These are phyloP conservation scores for Naganishia vishniacii DNA, from an alignment of 768 basidiomycete genomes.

Conservation along the genomic window DNA sequence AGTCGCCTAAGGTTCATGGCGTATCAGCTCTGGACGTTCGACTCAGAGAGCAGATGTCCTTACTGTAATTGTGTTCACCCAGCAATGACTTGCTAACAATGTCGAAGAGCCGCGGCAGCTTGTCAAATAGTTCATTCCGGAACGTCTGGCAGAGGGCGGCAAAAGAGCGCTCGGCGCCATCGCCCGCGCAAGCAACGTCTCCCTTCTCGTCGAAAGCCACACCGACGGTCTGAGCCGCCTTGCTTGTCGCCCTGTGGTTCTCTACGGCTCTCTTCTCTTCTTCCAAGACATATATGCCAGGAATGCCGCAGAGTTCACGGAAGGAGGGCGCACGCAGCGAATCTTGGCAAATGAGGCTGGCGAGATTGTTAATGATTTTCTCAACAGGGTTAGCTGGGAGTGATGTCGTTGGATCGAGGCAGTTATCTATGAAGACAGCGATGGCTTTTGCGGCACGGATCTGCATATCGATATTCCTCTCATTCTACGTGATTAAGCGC, in stretches of 20 bases:
- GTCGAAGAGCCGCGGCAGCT: conserved; percentile 92
- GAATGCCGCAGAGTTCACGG: conserved; percentile 53
- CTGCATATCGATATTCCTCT: conserved; percentile 83
- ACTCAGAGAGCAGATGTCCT: neutral
- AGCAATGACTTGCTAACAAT: conserved; percentile 55
- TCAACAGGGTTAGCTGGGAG: conserved; percentile 77
- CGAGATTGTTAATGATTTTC: conserved; percentile 95
- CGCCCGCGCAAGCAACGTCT: conserved; percentile 56
- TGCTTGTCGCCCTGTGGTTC: conserved; percentile 40
- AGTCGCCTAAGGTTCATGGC: neutral
- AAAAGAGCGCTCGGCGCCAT: conserved; percentile 82
- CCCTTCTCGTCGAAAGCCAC: conserved; percentile 26
- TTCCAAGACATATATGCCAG: conserved; percentile 24
- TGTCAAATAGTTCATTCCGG: conserved; percentile 63
- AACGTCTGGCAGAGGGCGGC: conserved; percentile 70
- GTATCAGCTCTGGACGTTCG: neutral
- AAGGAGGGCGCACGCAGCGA: conserved; percentile 84
- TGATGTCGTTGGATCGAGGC: conserved; percentile 56
- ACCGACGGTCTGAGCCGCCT: conserved; percentile 33
- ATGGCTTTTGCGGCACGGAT: conserved; percentile 79
- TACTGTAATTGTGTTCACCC: neutral
- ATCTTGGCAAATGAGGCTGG: conserved; percentile 93
- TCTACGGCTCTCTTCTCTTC: conserved; percentile 48
- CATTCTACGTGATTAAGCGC: conserved; percentile 51
- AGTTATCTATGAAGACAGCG: conserved; percentile 81